Percentiles rank a stretch among this genome's conserved stretches.
phyloP scores from a whole-genome alignment of 768 basidiomycete genomes.

The Coprinopsis cinerea region DNA sequence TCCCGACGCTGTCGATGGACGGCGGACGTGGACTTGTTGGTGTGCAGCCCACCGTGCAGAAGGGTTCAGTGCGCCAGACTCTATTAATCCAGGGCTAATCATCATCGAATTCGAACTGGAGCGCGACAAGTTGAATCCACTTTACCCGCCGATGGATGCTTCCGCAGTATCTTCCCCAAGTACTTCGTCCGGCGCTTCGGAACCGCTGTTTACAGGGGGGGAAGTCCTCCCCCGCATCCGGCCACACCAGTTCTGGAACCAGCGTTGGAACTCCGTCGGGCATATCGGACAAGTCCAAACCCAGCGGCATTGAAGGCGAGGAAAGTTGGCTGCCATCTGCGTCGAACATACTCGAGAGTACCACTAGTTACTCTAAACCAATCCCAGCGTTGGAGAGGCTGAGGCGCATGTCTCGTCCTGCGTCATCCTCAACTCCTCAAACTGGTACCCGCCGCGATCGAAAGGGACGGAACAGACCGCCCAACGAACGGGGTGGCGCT shows the following conservation, averaged over 20 bases:
- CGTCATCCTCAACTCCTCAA: not conserved
- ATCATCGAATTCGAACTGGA: constrained; percentile 82
- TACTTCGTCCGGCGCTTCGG: not conserved
- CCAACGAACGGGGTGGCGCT: constrained; percentile 17
- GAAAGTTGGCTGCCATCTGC: constrained; percentile 39
- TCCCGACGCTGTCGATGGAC: constrained; percentile 23
- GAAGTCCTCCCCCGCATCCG: not conserved
- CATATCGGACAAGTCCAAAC: constrained; percentile 1
- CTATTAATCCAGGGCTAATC: constrained; percentile 32
- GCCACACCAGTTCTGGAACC: no score
- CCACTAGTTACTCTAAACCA: constrained; percentile 61
- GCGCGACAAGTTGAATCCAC: constrained; percentile 60
- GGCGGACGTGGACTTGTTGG: constrained; percentile 64
- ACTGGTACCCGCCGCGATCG: not conserved
- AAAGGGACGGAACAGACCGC: constrained; percentile 15
- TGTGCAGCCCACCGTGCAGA: constrained; percentile 56
- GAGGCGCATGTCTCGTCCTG: constrained; percentile 35
- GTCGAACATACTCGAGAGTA: constrained; percentile 65
- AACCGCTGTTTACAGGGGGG: not conserved
- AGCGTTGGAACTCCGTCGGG: no score
- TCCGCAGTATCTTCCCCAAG: not conserved
- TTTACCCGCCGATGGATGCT: constrained; percentile 42
- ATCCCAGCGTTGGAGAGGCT: constrained; percentile 66
- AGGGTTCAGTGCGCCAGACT: constrained; percentile 10
- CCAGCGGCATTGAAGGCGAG: constrained; percentile 17